Evolutionary conservation across 2,329 filamentous ascomycete genomes (phyloP).

Genomic region (Colletotrichum liaoningense): DNA sequence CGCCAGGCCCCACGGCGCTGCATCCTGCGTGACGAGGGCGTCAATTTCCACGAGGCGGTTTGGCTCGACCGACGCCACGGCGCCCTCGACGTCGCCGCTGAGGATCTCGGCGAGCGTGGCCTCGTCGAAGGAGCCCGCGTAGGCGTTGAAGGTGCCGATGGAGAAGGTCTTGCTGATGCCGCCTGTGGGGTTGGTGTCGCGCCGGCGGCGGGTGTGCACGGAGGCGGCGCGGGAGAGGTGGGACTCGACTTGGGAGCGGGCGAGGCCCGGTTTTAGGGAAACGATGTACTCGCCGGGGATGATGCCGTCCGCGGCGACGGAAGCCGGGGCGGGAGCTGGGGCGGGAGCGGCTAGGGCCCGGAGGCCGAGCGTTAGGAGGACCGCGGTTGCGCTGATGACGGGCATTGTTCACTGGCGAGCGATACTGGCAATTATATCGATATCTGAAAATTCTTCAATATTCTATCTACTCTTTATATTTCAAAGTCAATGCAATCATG

Average conservation of each 20-base stretch:
- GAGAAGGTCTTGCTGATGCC: conserved; percentile 37
- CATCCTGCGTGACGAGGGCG: no score
- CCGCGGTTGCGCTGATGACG: neutral
- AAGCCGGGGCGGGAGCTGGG: neutral
- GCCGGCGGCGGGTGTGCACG: conserved; percentile 47
- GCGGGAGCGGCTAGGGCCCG: neutral
- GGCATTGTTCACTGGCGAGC: neutral
- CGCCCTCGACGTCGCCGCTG: neutral
- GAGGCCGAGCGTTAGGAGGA: neutral
- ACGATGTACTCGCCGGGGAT: conserved; percentile 50
- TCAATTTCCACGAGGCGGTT: conserved; percentile 39
- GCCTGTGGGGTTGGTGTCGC: conserved; percentile 35
- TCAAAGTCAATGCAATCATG: no score
- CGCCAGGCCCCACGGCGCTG: no score
- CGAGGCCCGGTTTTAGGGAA: conserved; percentile 54
- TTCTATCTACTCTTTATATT: neutral
- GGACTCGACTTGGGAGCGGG: conserved; percentile 39
- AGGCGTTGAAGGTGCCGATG: conserved; percentile 52
- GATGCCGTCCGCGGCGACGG: neutral
- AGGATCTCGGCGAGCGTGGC: conserved; percentile 52
- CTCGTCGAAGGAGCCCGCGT: conserved; percentile 55
- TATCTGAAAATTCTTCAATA: neutral
- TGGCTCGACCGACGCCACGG: conserved; percentile 42
- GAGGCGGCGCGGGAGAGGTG: conserved; percentile 44
- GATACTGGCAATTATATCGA: neutral